A percentile compares a stretch with the other conserved stretches of the same genome.
These are phyloP conservation scores for Phialophora tarda DNA, from an alignment of 2,329 filamentous ascomycete genomes.

Conservation along the genomic window DNA sequence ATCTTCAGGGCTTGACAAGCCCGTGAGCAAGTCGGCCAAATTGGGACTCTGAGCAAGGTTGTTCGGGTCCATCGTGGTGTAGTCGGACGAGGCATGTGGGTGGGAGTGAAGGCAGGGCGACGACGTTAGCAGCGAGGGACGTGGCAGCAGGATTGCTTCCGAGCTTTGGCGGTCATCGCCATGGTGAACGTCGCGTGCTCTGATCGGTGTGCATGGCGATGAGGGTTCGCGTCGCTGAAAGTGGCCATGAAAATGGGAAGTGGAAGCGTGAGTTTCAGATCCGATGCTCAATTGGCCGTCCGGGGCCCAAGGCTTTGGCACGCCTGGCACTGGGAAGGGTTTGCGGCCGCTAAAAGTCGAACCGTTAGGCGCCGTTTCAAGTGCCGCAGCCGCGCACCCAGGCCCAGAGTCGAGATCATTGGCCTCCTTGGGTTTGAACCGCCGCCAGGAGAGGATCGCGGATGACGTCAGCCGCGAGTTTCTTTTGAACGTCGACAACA, in stretches of 20 bases:
- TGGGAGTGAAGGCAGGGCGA: constrained; percentile 7
- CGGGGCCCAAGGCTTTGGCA: constrained; percentile 11
- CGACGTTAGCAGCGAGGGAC: constrained; percentile 24
- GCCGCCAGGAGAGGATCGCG: constrained; percentile 9
- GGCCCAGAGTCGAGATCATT: constrained; percentile 5
- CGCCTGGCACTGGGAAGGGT: constrained; percentile 1
- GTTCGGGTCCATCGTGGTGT: constrained; percentile 31
- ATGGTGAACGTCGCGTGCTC: constrained; percentile 19
- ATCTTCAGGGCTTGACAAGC: constrained; percentile 72
- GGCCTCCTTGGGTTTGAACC: background rate
- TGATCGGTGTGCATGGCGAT: constrained; percentile 9
- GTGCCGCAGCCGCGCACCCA: constrained; percentile 3
- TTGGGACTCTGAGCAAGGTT: constrained; percentile 44
- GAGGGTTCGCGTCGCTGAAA: constrained; percentile 10
- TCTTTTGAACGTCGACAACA: constrained; percentile 23
- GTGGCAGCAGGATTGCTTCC: constrained; percentile 15
- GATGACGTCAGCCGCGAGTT: constrained; percentile 32
- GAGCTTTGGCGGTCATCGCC: constrained; percentile 20
- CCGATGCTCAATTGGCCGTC: constrained; percentile 19
- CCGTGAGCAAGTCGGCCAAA: constrained; percentile 63
- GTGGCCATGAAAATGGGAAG: constrained; percentile 6
- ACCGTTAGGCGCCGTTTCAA: constrained; percentile 11
- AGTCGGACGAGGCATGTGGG: constrained; percentile 23
- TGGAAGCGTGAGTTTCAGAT: constrained; percentile 17
- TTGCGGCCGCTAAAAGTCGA: background rate